These are phyloP conservation scores for Pseudogymnoascus sp. DNA, from an alignment of 2,329 filamentous ascomycete species.

Conservation along the genomic window DNA sequence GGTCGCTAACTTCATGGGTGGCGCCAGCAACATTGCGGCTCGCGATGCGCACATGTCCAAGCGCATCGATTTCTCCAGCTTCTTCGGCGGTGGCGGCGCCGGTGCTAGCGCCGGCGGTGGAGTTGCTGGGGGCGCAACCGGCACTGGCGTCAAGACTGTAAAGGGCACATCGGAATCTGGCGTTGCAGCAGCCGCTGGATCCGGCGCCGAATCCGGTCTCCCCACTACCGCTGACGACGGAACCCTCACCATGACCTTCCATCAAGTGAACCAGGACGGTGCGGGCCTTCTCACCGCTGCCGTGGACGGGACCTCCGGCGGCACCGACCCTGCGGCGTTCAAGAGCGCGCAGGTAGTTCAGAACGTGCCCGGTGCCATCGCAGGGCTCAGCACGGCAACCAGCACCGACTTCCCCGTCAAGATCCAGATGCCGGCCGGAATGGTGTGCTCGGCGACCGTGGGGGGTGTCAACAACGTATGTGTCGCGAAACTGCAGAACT, in stretches of 20 bases:
- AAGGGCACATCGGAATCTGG: conserved; percentile 38
- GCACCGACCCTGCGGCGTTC: conserved; percentile 52
- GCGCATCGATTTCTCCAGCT: conserved; percentile 21
- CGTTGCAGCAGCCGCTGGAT: conserved; percentile 44
- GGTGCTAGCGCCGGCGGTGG: conserved; percentile 27
- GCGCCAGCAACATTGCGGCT: conserved; percentile 43
- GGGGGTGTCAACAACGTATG: conserved; percentile 55
- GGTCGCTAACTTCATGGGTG: conserved; percentile 52
- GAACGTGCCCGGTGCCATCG: conserved; percentile 51
- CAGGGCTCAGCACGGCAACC: conserved; percentile 48
- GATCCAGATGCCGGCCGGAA: conserved; percentile 57
- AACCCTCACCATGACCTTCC: conserved; percentile 53
- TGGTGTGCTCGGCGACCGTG: conserved; percentile 53
- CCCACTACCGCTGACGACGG: conserved; percentile 54
- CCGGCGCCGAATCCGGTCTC: conserved; percentile 44
- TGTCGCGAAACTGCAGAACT: conserved; percentile 55
- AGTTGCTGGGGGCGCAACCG: conserved; percentile 34
- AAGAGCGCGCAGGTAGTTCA: conserved; percentile 47
- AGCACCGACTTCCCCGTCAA: conserved; percentile 57
- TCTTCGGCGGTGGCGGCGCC: conserved; percentile 23
- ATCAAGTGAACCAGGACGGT: conserved; percentile 64
- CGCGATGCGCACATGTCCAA: conserved; percentile 67
- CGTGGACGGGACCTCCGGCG: conserved; percentile 55
- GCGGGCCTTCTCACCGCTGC: conserved; percentile 53
- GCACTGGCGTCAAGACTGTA: conserved; percentile 44